Percentiles rank a stretch among this genome's conserved stretches.
Conservation (phyloP, 371 early-diverging fungal species). For the Thermomucor indicae-seudaticae region DNA sequence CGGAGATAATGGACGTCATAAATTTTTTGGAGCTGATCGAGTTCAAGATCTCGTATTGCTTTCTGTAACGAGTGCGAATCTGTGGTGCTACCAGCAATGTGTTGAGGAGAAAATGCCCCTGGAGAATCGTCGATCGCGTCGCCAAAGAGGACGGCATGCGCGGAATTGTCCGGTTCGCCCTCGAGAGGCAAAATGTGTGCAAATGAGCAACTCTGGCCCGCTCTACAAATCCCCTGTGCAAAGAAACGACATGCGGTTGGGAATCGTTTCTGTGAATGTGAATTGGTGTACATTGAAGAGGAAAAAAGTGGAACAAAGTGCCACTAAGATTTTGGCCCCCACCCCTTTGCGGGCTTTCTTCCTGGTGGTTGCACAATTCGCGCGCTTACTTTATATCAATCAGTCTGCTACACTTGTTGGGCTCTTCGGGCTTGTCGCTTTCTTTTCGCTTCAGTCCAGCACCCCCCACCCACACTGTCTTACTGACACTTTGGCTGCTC, state of each 20-base stretch:
- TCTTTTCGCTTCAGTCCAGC: neutral
- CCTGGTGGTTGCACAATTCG: neutral
- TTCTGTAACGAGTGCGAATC: conserved; percentile 30
- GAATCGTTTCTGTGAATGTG: conserved; percentile 31
- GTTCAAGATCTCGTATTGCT: conserved; percentile 34
- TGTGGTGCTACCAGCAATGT: neutral
- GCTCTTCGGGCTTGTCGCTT: conserved; percentile 1
- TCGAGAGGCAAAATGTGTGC: conserved; percentile 41
- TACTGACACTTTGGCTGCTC: conserved; percentile 8
- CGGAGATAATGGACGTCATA: conserved; percentile 18
- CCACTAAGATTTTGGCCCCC: no score
- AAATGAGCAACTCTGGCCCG: conserved; percentile 42
- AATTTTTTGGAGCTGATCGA: conserved; percentile 35
- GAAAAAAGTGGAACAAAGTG: neutral
- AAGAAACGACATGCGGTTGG: conserved; percentile 45
- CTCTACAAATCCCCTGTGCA: conserved; percentile 43
- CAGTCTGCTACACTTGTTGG: neutral
- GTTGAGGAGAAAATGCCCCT: neutral
- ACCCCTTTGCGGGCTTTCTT: no score
- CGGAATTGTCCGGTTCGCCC: conserved; percentile 14
- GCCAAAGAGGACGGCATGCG: conserved; percentile 17
- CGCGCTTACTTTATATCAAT: neutral
- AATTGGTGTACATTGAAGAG: conserved; percentile 15
- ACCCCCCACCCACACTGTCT: neutral
- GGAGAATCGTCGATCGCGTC: conserved; percentile 10